These are phyloP conservation scores for Ganoderma lucidum DNA, from an alignment of 1,284 basidiomycete species.

Conservation along the genomic window DNA sequence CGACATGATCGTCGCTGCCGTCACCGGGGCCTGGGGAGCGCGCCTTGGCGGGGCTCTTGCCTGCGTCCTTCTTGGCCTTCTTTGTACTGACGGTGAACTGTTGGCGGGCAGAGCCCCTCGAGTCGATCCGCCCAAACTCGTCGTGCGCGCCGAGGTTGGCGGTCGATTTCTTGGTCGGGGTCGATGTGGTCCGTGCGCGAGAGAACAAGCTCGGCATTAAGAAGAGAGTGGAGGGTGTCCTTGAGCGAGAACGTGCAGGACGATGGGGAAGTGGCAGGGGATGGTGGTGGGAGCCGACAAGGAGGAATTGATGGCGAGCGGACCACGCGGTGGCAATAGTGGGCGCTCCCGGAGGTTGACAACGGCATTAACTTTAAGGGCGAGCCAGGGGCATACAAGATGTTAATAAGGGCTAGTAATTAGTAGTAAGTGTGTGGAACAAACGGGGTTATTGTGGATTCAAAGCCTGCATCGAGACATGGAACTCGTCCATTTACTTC, in stretches of 20 bases:
- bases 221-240: conserved; percentile 38
- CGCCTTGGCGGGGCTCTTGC: conserved; percentile 48
- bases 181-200: conserved; percentile 61
- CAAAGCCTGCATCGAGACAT: background rate
- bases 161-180: conserved; percentile 47
- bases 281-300: conserved; percentile 34
- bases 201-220: conserved; percentile 67
- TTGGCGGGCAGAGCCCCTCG: conserved; percentile 50
- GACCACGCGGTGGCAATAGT: conserved; percentile 31
- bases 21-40: conserved; percentile 44
- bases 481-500: background rate
- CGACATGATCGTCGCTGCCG: conserved; percentile 43
- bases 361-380: conserved; percentile 20
- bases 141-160: conserved; percentile 47
- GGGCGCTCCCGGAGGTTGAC: conserved; percentile 26
- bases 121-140: conserved; percentile 72
- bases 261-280: conserved; percentile 16
- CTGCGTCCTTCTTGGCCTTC: conserved; percentile 61
- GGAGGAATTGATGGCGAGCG: conserved; percentile 30
- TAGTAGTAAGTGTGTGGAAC: conserved; percentile 7
- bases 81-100: conserved; percentile 38
- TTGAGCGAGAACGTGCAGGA: conserved; percentile 32
- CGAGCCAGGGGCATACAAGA: conserved; percentile 6
- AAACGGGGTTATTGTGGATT: conserved; percentile 14
- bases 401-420: background rate